Evolutionary conservation across 495 filamentous ascomycete species (phyloP), one percentile per base, ranked within the genome.

Genomic region (Tuber melanosporum): DNA sequence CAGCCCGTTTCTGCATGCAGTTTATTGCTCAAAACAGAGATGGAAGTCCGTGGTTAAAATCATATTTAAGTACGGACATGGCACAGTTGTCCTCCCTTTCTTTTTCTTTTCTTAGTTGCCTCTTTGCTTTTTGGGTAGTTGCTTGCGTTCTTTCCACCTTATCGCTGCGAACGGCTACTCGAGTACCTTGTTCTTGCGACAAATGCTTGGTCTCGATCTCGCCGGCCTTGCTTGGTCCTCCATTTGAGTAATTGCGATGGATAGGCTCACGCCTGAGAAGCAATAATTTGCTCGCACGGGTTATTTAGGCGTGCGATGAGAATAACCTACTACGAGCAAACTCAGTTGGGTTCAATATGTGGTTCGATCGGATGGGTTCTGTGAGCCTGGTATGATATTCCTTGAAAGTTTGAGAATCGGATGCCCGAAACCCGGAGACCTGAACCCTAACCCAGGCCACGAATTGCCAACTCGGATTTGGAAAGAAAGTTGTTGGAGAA

Each of bases 21-120:
- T 66, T 66, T 36, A 66, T 36, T 66, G 57, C 26, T 66, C 57
- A 32, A 66, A 66, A 66, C 57, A 66, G 57, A 62, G n/a, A 66
- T 66, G 57, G 26, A 66, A 66, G 57, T 14, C 52, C 52, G 52
- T 62, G 52, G 22, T 62, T 32, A 62, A 62, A 62, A 26, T 62
- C n/a, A 26, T 62, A 62, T 62, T 14, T 26, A 9, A 62, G 52
- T 14, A 62, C 4, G 26, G 32, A 36, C 14, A 66, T 36, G 57
- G 57, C 57, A 36, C 57, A 36, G 57, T 26, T 66, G 26, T 66
- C 57, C 14, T 36, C 57, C 57, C 26, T 66, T 66, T 36, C 12
- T 36, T 66, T 66, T 66, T 66, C 32, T 66, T 26, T 36, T 66
- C 26, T 26, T 36, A 36, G 32, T 36, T 36, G 57, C 57, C 57